phyloP scores from a whole-genome alignment of 768 basidiomycete species.

The Pisolithus marmoratus region DNA sequence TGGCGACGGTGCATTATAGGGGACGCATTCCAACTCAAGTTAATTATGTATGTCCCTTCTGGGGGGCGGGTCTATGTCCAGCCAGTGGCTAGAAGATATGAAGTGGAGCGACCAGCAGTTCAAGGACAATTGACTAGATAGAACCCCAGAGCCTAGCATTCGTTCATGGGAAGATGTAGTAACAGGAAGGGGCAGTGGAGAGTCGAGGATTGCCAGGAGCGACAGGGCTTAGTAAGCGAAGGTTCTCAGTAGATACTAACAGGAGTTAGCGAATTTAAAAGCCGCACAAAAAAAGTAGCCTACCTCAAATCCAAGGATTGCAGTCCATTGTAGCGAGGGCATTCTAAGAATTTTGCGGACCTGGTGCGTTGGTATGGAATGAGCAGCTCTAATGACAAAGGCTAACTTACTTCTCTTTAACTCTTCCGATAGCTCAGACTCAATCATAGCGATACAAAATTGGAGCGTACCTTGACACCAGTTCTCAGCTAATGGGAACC shows the following conservation, averaged over 20 bases:
- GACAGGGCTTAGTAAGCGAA: no score
- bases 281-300: slow-evolving; percentile 9
- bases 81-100: no score
- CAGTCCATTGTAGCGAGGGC: slow-evolving; percentile 68
- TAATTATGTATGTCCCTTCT: no score
- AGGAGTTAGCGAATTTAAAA: background rate
- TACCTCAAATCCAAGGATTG: slow-evolving; percentile 67
- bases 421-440: slow-evolving; percentile 69
- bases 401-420: slow-evolving; percentile 50
- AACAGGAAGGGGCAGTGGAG: no score
- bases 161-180: no score
- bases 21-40: no score
- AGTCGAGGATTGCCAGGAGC: no score
- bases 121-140: no score
- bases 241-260: slow-evolving; percentile 77
- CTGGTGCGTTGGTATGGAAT: slow-evolving; percentile 20
- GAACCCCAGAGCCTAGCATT: no score
- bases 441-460: slow-evolving; percentile 33
- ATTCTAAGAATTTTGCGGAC: slow-evolving; percentile 71
- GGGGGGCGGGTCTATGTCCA: no score
- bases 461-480: slow-evolving; percentile 54
- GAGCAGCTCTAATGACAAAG: background rate
- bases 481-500: slow-evolving; percentile 51
- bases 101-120: no score
- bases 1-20: no score